These are phyloP conservation scores for Iberis amara DNA, from an alignment of 441 rosid species.

Conservation along the genomic window DNA sequence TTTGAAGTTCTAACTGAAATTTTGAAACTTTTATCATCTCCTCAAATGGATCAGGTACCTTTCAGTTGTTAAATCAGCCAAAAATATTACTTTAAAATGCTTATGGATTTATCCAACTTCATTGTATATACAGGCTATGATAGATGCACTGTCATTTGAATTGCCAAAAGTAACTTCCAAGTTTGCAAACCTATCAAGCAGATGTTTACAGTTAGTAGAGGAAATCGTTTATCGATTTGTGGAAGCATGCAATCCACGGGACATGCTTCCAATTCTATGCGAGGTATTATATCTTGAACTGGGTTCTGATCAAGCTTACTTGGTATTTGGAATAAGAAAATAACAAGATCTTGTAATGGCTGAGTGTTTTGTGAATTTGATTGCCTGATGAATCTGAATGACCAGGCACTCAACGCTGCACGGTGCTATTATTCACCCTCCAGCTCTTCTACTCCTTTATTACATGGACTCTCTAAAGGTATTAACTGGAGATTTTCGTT, in stretches of 20 bases:
- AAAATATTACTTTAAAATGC: background rate
- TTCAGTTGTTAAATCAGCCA: background rate
- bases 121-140: slow-evolving; percentile 42
- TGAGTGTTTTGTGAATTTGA: slow-evolving; percentile 4
- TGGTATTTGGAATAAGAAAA: background rate
- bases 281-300: slow-evolving; percentile 46
- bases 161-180: slow-evolving; percentile 63
- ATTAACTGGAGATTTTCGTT: slow-evolving; percentile 13
- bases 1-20: slow-evolving; percentile 39
- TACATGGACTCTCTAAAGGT: slow-evolving; percentile 78
- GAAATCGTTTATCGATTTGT: slow-evolving; percentile 43
- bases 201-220: slow-evolving; percentile 46
- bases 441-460: slow-evolving; percentile 50
- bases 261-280: slow-evolving; percentile 78
- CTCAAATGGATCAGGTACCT: slow-evolving; percentile 53
- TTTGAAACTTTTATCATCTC: slow-evolving; percentile 36
- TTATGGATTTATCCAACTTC: slow-evolving; percentile 4
- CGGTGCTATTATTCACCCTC: slow-evolving; percentile 36
- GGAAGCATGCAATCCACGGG: slow-evolving; percentile 63
- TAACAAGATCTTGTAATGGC: background rate
- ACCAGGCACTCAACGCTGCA: slow-evolving; percentile 63
- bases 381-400: slow-evolving; percentile 26
- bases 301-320: slow-evolving; percentile 1
- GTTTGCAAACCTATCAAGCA: slow-evolving; percentile 45
- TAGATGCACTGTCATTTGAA: slow-evolving; percentile 70